These are phyloP conservation scores for Coelastrella sp. DNA, from an alignment of 139 green algal genomes.

Conservation along the genomic window DNA sequence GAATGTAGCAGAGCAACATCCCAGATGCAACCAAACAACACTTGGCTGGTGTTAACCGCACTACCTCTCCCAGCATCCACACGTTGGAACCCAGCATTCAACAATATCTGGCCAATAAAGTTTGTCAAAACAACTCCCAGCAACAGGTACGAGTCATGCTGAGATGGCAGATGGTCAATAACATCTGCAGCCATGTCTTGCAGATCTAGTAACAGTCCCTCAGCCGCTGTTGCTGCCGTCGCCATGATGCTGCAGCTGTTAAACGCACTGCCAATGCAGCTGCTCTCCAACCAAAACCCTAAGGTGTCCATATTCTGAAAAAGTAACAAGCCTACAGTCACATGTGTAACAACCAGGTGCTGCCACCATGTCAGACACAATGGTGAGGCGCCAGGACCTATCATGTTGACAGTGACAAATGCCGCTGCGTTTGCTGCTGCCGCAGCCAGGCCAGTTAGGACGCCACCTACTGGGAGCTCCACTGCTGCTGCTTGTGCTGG, in stretches of 20 bases:
- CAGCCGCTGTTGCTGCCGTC: neutral
- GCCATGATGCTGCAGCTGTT: neutral
- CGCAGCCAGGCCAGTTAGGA: slow-evolving; percentile 18
- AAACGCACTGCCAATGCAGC: neutral
- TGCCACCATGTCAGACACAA: slow-evolving; percentile 20
- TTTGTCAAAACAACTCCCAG: neutral
- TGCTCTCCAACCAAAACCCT: neutral
- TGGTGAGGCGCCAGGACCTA: slow-evolving; percentile 1
- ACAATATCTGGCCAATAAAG: slow-evolving; percentile 20
- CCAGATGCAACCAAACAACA: slow-evolving; percentile 37
- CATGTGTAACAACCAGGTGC: slow-evolving; percentile 30
- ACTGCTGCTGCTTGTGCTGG: neutral
- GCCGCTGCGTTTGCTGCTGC: slow-evolving; percentile 33
- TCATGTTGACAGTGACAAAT: slow-evolving; percentile 22
- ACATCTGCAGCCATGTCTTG: neutral
- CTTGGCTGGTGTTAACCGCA: slow-evolving; percentile 25
- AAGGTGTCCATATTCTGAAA: neutral
- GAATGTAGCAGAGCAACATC: slow-evolving; percentile 33
- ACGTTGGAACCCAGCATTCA: slow-evolving; percentile 10
- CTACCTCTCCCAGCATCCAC: slow-evolving; percentile 11
- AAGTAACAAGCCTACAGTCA: neutral
- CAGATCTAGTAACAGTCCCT: neutral
- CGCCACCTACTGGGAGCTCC: slow-evolving; percentile 8
- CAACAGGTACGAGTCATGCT: slow-evolving; percentile 15
- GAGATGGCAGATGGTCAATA: neutral